phyloP scores from a whole-genome alignment of 2,329 filamentous ascomycete genomes.

The Fusarium mundagurra region DNA sequence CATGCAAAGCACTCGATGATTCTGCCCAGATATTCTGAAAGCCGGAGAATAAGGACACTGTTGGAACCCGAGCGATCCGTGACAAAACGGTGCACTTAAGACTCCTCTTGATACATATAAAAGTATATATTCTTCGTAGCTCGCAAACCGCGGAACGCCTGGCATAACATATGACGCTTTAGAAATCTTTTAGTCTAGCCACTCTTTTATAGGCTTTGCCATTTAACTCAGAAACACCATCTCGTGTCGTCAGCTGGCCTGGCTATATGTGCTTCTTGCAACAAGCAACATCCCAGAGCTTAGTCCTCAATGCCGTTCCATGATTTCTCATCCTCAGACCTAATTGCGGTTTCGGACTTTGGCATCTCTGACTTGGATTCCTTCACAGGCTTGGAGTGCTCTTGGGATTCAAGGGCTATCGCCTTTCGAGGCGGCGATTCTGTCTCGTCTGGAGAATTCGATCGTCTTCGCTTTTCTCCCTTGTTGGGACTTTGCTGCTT shows the following conservation, averaged over 20 bases:
- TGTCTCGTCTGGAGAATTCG: conserved; percentile 38
- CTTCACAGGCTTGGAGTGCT: conserved; percentile 26
- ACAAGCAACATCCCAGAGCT: conserved; percentile 5
- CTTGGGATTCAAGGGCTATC: conserved; percentile 36
- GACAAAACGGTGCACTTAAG: background rate
- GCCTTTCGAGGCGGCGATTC: conserved; percentile 45
- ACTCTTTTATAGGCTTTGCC: conserved; percentile 7
- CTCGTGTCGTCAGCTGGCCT: background rate
- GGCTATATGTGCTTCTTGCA: background rate
- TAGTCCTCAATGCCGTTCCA: conserved; percentile 56
- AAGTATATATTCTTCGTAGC: conserved; percentile 6
- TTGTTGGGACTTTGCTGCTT: conserved; percentile 23
- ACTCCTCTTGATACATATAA: background rate
- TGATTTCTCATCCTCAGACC: conserved; percentile 53
- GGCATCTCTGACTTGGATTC: conserved; percentile 18
- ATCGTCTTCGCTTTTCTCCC: conserved; percentile 46
- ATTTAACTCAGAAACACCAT: background rate
- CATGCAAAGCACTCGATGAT: background rate
- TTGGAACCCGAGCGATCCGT: background rate
- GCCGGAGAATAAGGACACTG: background rate
- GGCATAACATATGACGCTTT: conserved; percentile 19
- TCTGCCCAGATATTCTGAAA: background rate
- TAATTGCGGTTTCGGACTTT: conserved; percentile 23
- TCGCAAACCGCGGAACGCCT: conserved; percentile 26
- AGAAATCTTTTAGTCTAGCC: conserved; percentile 28